Base-by-base conservation (phyloP, 148 eudicot species). In the Dysphania ambrosioides region DNA sequence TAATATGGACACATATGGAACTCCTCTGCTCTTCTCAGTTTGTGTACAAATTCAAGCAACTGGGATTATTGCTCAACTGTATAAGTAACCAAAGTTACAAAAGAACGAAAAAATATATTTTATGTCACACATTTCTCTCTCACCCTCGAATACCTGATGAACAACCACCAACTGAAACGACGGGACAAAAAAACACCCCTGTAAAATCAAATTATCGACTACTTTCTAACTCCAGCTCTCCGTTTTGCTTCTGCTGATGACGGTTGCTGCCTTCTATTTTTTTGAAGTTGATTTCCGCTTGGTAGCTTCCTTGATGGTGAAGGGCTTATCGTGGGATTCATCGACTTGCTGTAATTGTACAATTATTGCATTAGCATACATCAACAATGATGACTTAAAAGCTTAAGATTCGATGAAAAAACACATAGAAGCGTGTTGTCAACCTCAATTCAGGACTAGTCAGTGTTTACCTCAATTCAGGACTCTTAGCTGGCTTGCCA, bases 1-100 rank as follows among this genome's bases (percentile, higher is more conserved):
- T 18, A 13, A 36, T 36, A 63, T 69, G 68, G 63, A 34, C 66
- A 77, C 80, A 77, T 68, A 75, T 60, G 78, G 30, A 63, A 69
- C 62, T 56, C 72, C 29, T 66, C 15, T 62, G 57, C 64, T 68
- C 38, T 77, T 61, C 67, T 77, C 4, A 23, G 66, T 78, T 77
- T 59, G 78, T 81, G 64, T 78, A 78, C 71, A 72, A 72, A 80
- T 77, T 72, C 76, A 86, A 85, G 95, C 95, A 90, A 90, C 90
- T 86, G 87, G 89, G 68, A 82, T 86, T 78, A 88, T 90, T 90
- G 91, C 91, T 83, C 66, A 78, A 53, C 75, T 75, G 76, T 80
- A 58, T 78, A 73, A 68, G 68, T 79, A 67, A 42, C 73, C 40
- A 32, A 65, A 64, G 64, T 69, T 79, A 80, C 72, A 72, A 63